Conservation (phyloP, 345 rosid genomes). For the Heritiera fomes region DNA sequence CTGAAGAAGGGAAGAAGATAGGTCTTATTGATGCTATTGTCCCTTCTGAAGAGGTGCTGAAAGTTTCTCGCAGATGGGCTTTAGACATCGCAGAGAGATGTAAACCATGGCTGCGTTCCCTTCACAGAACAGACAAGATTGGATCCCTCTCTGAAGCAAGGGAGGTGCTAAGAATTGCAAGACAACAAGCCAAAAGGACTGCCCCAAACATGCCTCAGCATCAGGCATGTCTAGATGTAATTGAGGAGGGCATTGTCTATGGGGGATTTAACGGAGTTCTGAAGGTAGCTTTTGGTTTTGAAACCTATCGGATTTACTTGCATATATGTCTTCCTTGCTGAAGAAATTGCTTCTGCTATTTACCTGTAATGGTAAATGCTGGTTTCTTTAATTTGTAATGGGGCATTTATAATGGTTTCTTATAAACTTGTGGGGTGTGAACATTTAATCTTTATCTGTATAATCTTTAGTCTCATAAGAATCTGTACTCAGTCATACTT, state of each 20-base stretch:
- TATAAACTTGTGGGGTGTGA: not conserved
- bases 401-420: constrained; percentile 7
- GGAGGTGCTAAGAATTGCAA: constrained; percentile 54
- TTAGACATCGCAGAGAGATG: constrained; percentile 66
- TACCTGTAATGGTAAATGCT: not conserved
- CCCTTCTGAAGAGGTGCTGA: constrained; percentile 74
- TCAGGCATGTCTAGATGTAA: constrained; percentile 78
- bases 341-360: constrained; percentile 11
- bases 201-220: constrained; percentile 92
- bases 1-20: constrained; percentile 85
- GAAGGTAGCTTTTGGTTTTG: constrained; percentile 47
- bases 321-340: not conserved
- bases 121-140: constrained; percentile 81
- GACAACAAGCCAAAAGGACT: constrained; percentile 65
- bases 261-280: constrained; percentile 90
- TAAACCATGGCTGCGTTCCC: constrained; percentile 85
- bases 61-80: constrained; percentile 78
- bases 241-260: constrained; percentile 86
- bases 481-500: not conserved
- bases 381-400: not conserved
- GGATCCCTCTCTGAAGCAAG: constrained; percentile 85
- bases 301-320: constrained; percentile 1
- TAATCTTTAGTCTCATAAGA: not conserved
- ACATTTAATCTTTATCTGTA: not conserved
- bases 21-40: constrained; percentile 84